A percentile compares a stretch with the other conserved stretches of the same genome.
Conservation (phyloP, 441 rosid genomes). For the Gossypium aridum region DNA sequence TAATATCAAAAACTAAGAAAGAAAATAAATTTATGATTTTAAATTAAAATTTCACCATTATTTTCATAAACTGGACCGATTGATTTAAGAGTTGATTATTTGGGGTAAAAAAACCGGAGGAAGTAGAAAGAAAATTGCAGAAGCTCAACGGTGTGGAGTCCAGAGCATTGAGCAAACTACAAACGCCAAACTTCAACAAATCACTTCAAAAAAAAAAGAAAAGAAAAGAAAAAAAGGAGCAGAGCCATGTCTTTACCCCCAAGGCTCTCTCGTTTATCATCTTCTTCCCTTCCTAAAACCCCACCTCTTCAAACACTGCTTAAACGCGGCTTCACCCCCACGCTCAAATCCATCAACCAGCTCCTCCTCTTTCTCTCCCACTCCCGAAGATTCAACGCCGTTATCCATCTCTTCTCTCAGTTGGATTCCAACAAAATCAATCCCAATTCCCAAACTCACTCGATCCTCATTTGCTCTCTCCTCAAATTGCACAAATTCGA, state of each 20-base stretch:
- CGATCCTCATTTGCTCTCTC: conserved; percentile 41
- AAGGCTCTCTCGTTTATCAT: neutral
- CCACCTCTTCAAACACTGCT: conserved; percentile 40
- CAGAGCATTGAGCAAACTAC: neutral
- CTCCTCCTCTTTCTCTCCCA: conserved; percentile 46
- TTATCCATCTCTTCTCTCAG: conserved; percentile 44
- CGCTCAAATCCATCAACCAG: conserved; percentile 41
- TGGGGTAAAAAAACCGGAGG: too few relatives aligned
- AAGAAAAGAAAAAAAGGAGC: neutral
- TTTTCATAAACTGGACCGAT: too few relatives aligned
- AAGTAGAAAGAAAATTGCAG: too few relatives aligned
- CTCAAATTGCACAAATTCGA: conserved; percentile 48
- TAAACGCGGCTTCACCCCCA: conserved; percentile 65
- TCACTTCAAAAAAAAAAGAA: neutral
- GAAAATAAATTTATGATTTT: too few relatives aligned
- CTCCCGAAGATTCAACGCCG: conserved; percentile 28
- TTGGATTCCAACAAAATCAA: conserved; percentile 31
- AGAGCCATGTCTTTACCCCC: neutral
- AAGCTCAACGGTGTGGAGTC: too few relatives aligned
- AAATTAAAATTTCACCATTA: too few relatives aligned
- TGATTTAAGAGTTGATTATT: too few relatives aligned
- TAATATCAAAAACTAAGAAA: too few relatives aligned
- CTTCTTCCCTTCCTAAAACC: neutral
- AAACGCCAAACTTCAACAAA: neutral
- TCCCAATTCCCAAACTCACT: conserved; percentile 30